Percentiles rank a stretch among this genome's conserved stretches.
phyloP scores from a whole-genome alignment of 768 basidiomycete species.

The Lactarius vividus region DNA sequence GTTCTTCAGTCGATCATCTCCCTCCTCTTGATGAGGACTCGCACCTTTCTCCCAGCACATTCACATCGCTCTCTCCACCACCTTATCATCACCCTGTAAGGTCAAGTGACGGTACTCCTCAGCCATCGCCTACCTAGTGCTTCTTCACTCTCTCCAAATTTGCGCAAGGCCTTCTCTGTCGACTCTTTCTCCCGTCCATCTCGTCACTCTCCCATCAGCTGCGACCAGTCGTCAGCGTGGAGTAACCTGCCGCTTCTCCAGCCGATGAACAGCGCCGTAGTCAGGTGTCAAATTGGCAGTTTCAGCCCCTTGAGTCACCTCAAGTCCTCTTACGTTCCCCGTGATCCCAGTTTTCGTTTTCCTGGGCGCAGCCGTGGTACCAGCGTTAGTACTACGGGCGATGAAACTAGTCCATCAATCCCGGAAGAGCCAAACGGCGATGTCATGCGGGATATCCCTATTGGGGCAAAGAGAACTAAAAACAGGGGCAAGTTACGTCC shows the following conservation, averaged over 20 bases:
- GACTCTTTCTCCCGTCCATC: conserved; percentile 60
- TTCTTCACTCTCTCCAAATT: conserved; percentile 39
- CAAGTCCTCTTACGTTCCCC: conserved; percentile 37
- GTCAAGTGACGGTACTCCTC: conserved; percentile 31
- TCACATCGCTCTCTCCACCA: conserved; percentile 32
- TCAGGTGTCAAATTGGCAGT: conserved; percentile 16
- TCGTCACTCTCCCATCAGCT: conserved; percentile 38
- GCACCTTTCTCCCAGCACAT: conserved; percentile 36
- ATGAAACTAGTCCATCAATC: conserved; percentile 40
- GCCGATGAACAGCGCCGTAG: conserved; percentile 18
- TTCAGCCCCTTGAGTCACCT: conserved; percentile 29
- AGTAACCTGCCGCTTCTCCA: not conserved
- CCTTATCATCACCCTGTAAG: conserved; percentile 26
- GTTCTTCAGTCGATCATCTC: conserved; percentile 31
- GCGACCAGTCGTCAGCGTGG: conserved; percentile 15
- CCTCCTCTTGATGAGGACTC: conserved; percentile 41
- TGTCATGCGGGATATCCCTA: conserved; percentile 39
- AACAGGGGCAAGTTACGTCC: conserved; percentile 36
- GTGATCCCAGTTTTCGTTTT: conserved; percentile 35
- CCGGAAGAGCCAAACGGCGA: conserved; percentile 54
- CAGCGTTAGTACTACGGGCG: conserved; percentile 51
- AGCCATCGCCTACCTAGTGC: conserved; percentile 26
- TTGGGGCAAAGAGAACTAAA: conserved; percentile 11
- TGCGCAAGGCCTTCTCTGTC: conserved; percentile 75
- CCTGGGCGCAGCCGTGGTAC: conserved; percentile 52